phyloP scores from a whole-genome alignment of 2,329 filamentous ascomycete genomes.

The Colletotrichum noveboracense region DNA sequence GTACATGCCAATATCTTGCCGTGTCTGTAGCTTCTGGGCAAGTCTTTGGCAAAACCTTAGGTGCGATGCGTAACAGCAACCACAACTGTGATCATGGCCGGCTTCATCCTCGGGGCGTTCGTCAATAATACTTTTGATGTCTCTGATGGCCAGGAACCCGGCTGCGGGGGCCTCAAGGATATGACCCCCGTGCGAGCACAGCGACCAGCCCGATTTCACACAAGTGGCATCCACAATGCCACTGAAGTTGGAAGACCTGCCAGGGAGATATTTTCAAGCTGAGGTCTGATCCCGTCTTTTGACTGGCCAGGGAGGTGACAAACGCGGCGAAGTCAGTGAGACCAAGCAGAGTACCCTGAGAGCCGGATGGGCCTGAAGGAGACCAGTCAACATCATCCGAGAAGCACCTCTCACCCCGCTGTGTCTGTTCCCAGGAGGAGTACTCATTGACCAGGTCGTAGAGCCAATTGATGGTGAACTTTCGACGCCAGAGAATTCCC shows the following conservation, averaged over 20 bases:
- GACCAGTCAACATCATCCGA: neutral
- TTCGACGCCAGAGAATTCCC: conserved; percentile 48
- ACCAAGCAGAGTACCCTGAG: conserved; percentile 42
- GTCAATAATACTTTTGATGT: neutral
- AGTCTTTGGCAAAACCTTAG: too few species aligned
- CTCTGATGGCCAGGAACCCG: neutral
- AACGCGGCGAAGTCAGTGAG: conserved; percentile 49
- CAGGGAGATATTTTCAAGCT: conserved; percentile 47
- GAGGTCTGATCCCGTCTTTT: conserved; percentile 43
- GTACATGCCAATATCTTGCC: too few species aligned
- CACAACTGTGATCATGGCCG: too few species aligned
- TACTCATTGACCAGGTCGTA: conserved; percentile 56
- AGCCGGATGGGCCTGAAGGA: neutral
- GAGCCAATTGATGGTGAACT: conserved; percentile 56
- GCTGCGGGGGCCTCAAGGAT: conserved; percentile 33
- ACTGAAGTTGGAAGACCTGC: conserved; percentile 55
- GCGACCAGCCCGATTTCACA: conserved; percentile 47
- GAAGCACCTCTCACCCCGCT: conserved; percentile 35
- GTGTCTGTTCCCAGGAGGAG: conserved; percentile 43
- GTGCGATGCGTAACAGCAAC: too few species aligned
- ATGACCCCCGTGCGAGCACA: conserved; percentile 36
- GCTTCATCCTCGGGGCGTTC: neutral
- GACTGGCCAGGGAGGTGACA: conserved; percentile 48
- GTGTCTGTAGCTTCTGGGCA: too few species aligned
- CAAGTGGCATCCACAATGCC: conserved; percentile 53